Evolutionary conservation across 495 filamentous ascomycete genomes (phyloP).

Genomic region (Penicillium malachiteum): DNA sequence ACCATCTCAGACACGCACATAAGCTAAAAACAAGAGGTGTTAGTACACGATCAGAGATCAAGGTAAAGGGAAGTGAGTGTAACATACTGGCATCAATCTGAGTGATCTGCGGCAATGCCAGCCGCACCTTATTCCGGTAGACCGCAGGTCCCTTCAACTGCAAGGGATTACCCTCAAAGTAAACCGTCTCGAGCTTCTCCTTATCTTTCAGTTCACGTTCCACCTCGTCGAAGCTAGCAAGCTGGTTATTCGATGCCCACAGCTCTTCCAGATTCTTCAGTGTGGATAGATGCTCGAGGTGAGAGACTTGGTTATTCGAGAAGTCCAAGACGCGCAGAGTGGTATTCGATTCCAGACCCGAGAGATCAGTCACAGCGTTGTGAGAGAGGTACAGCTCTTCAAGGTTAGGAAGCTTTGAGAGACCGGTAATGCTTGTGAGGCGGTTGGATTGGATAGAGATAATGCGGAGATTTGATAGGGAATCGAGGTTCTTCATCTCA

Average conservation of each 20-base stretch:
- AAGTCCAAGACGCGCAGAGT: slow-evolving; percentile 81
- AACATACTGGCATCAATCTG: slow-evolving; percentile 98
- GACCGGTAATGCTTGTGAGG: slow-evolving; percentile 73
- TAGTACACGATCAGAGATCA: not conserved
- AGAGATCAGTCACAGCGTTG: slow-evolving; percentile 79
- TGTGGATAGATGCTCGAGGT: slow-evolving; percentile 67
- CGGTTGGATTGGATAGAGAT: slow-evolving; percentile 98
- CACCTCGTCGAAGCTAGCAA: slow-evolving; percentile 78
- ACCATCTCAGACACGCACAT: slow-evolving; percentile 25
- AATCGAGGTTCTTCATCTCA: slow-evolving; percentile 70
- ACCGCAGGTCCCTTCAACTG: slow-evolving; percentile 70
- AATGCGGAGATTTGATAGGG: slow-evolving; percentile 76
- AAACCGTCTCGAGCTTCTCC: slow-evolving; percentile 81
- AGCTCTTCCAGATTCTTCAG: slow-evolving; percentile 78
- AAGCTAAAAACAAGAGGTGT: slow-evolving; percentile 18
- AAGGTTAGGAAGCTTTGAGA: slow-evolving; percentile 70
- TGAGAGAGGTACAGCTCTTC: slow-evolving; percentile 99
- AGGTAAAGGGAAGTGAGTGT: not conserved
- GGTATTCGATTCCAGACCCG: slow-evolving; percentile 68
- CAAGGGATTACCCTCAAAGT: slow-evolving; percentile 94
- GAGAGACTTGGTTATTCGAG: slow-evolving; percentile 80
- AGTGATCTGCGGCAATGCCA: slow-evolving; percentile 81
- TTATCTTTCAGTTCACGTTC: slow-evolving; percentile 77
- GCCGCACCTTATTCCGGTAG: slow-evolving; percentile 88
- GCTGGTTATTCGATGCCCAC: slow-evolving; percentile 89